These are phyloP conservation scores for Botrytis fragariae DNA, from an alignment of 2,329 filamentous ascomycete species.

Conservation along the genomic window DNA sequence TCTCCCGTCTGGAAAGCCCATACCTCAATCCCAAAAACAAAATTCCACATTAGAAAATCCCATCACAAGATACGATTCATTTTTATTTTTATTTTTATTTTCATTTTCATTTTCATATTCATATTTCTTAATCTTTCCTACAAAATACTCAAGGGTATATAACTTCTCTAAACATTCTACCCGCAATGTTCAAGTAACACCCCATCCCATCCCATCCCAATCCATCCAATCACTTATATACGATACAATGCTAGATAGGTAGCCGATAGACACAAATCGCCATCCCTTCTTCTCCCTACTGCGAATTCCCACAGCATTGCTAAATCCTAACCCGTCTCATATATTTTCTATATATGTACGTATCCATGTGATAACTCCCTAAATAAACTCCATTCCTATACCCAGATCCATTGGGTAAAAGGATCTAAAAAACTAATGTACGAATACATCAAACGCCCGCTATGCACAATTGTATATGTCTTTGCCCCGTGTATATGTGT, in stretches of 20 bases:
- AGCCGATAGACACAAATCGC: not conserved
- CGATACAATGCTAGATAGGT: not conserved
- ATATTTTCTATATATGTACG: not conserved
- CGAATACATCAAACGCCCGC: slow-evolving; percentile 7
- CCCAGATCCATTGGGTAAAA: not conserved
- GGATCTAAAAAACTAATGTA: not conserved
- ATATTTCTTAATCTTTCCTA: not conserved
- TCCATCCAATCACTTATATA: not conserved
- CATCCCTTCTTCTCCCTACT: not conserved
- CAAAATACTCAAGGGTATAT: not conserved
- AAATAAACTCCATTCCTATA: not conserved
- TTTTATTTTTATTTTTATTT: not conserved
- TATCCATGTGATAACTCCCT: not conserved
- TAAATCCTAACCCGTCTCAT: not conserved
- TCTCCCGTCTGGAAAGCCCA: not conserved
- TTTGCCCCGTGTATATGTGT: not conserved
- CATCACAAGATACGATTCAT: not conserved
- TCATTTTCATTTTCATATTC: too few species aligned
- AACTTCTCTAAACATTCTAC: not conserved
- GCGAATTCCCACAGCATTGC: not conserved
- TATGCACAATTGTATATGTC: slow-evolving; percentile 13
- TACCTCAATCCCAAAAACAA: too few species aligned
- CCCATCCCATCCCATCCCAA: not conserved
- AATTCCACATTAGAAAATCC: too few species aligned
- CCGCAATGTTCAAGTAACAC: not conserved